Evolutionary conservation across 1,139 yeast species (phyloP).

Genomic region (Meyerozyma guilliermondii): DNA sequence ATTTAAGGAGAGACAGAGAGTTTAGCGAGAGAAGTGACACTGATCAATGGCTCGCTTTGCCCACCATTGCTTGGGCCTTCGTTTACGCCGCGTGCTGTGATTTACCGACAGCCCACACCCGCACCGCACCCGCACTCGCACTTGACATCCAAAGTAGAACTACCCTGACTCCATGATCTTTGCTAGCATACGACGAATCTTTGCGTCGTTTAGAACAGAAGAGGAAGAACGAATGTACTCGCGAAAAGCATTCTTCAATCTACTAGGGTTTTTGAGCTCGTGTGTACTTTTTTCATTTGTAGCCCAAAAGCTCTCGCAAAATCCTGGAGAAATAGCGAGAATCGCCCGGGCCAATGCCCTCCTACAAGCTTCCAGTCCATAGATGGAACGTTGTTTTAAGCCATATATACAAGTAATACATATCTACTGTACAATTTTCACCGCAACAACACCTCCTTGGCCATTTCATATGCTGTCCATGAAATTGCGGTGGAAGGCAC

Average conservation of each 20-base stretch:
- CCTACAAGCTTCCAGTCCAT: constrained; percentile 6
- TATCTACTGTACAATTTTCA: constrained; percentile 7
- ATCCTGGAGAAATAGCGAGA: constrained; percentile 31
- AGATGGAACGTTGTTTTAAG: not conserved
- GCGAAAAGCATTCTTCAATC: constrained; percentile 74
- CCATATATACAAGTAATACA: constrained; percentile 7
- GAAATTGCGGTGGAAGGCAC: constrained; percentile 97
- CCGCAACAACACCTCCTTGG: constrained; percentile 58
- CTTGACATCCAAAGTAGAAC: no score
- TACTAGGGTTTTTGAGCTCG: constrained; percentile 74
- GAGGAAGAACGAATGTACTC: constrained; percentile 80
- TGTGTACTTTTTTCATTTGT: constrained; percentile 78
- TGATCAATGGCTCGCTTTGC: no score
- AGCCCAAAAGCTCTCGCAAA: constrained; percentile 57
- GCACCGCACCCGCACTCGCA: no score
- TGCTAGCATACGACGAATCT: constrained; percentile 69
- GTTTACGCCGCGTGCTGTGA: not conserved
- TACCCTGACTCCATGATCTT: constrained; percentile 47
- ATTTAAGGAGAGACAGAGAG: no score
- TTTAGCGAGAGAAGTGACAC: no score
- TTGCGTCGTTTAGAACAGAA: constrained; percentile 78
- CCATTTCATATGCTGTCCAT: constrained; percentile 99
- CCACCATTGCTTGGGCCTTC: no score
- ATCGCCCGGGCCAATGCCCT: constrained; percentile 26
- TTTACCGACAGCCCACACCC: no score